A percentile compares a stretch with the other conserved stretches of the same genome.
phyloP scores from a whole-genome alignment of 1,139 yeast species.

The Ogataea hybrid region DNA sequence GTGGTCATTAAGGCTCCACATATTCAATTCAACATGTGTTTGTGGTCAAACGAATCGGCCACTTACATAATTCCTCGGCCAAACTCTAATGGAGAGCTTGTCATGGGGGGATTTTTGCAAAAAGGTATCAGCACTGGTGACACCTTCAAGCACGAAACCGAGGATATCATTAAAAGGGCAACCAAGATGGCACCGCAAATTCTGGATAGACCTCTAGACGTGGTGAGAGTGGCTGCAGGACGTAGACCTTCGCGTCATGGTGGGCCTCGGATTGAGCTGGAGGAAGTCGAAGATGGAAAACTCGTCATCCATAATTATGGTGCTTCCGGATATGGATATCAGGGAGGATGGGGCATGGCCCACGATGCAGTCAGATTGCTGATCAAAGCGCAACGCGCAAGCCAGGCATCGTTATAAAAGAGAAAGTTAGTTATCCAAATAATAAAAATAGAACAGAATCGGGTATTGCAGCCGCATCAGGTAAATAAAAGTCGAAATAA shows the following conservation, averaged over 20 bases:
- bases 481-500: too few species aligned
- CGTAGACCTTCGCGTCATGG: conserved; percentile 67
- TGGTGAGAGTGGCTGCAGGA: conserved; percentile 62
- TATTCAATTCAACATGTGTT: conserved; percentile 42
- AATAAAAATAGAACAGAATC: not conserved
- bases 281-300: conserved; percentile 38
- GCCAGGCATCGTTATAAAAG: not conserved
- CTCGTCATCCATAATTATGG: conserved; percentile 67
- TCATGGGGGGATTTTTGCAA: conserved; percentile 67
- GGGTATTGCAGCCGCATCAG: not conserved
- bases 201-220: conserved; percentile 39
- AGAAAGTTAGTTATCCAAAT: not conserved
- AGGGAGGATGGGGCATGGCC: conserved; percentile 68
- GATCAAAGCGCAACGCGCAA: not conserved
- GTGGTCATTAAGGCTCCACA: conserved; percentile 59
- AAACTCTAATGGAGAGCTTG: conserved; percentile 53
- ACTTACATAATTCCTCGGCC: conserved; percentile 72
- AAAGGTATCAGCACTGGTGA: conserved; percentile 54
- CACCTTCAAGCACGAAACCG: conserved; percentile 50
- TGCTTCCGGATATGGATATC: conserved; percentile 75
- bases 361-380: conserved; percentile 37
- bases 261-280: conserved; percentile 60
- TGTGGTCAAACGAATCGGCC: conserved; percentile 51
- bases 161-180: conserved; percentile 56
- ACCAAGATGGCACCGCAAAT: conserved; percentile 52